Conservation (phyloP, 1,284 basidiomycete genomes). For the Fistulinella cinereoalba region DNA sequence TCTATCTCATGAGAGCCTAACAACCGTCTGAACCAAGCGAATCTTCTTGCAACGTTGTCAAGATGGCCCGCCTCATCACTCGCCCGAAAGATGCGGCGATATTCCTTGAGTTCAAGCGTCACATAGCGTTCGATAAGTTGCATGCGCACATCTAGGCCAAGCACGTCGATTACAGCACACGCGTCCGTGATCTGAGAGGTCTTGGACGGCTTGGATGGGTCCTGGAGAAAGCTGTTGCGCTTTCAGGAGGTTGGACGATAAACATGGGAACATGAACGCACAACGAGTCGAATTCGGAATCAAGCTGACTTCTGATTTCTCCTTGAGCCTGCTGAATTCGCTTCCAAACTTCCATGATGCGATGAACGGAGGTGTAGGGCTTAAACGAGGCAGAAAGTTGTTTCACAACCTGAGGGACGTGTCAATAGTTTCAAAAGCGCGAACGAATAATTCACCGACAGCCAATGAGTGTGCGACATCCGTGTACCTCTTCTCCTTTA, state of each 20-base stretch:
- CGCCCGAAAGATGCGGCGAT: conserved; percentile 91
- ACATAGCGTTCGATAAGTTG: conserved; percentile 90
- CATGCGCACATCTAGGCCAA: conserved; percentile 78
- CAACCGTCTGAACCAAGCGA: conserved; percentile 95
- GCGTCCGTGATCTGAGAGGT: conserved; percentile 68
- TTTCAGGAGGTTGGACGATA: conserved; percentile 5
- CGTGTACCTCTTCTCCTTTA: conserved; percentile 74
- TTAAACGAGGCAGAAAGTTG: conserved; percentile 80
- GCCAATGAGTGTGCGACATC: conserved; percentile 83
- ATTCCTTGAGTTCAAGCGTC: conserved; percentile 90
- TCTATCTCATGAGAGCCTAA: conserved; percentile 88
- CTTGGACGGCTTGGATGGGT: conserved; percentile 67
- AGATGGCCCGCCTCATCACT: conserved; percentile 94
- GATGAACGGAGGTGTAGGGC: conserved; percentile 68
- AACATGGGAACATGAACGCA: conserved; percentile 40
- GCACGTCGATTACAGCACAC: conserved; percentile 80
- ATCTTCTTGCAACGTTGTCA: conserved; percentile 91
- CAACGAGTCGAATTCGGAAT: conserved; percentile 89
- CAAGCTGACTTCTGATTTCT: conserved; percentile 72
- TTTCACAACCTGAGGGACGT: conserved; percentile 68
- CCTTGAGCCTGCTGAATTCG: conserved; percentile 79
- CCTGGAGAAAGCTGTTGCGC: conserved; percentile 68
- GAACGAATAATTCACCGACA: conserved; percentile 42
- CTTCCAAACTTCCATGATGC: conserved; percentile 74
- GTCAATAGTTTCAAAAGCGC: conserved; percentile 5